These are phyloP conservation scores for Tolypocladium tropicale DNA, from an alignment of 2,329 filamentous ascomycete species.

Conservation along the genomic window DNA sequence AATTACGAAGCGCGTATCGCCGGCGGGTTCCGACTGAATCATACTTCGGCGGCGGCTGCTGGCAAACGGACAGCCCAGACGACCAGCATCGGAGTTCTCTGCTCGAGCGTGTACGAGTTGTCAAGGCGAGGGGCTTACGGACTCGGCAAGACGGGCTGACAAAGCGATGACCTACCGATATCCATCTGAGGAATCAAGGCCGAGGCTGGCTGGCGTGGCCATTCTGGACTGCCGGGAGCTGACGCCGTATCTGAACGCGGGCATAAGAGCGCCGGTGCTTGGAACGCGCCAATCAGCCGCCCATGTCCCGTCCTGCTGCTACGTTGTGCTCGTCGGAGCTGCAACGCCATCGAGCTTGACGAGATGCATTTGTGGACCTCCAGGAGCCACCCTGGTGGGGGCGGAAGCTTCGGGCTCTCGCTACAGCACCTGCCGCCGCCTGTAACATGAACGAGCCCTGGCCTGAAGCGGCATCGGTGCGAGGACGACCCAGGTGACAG, in stretches of 20 bases:
- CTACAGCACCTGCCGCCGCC: not conserved
- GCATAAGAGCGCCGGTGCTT: no score
- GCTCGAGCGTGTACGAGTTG: not conserved
- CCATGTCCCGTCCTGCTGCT: not conserved
- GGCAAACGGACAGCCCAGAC: not conserved
- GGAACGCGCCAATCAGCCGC: not conserved
- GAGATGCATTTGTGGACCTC: not conserved
- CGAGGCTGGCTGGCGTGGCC: not conserved
- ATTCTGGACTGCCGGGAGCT: not conserved
- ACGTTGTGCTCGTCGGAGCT: no score
- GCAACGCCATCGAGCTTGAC: not conserved
- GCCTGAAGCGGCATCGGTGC: not conserved
- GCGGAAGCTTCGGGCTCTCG: slow-evolving; percentile 1
- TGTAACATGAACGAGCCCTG: not conserved
- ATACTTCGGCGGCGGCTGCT: not conserved
- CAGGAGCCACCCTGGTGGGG: not conserved
- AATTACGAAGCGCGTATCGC: not conserved
- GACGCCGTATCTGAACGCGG: not conserved
- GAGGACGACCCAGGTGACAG: not conserved
- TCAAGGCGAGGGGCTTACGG: not conserved
- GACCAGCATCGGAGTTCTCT: not conserved
- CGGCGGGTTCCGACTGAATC: not conserved
- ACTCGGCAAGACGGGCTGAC: not conserved
- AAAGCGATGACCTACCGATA: not conserved
- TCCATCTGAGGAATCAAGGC: not conserved